Percentiles rank a stretch among this genome's conserved stretches.
These are phyloP conservation scores for Aureococcus anophagefferens DNA, from an alignment of 108 stramenopile species.

Conservation along the genomic window DNA sequence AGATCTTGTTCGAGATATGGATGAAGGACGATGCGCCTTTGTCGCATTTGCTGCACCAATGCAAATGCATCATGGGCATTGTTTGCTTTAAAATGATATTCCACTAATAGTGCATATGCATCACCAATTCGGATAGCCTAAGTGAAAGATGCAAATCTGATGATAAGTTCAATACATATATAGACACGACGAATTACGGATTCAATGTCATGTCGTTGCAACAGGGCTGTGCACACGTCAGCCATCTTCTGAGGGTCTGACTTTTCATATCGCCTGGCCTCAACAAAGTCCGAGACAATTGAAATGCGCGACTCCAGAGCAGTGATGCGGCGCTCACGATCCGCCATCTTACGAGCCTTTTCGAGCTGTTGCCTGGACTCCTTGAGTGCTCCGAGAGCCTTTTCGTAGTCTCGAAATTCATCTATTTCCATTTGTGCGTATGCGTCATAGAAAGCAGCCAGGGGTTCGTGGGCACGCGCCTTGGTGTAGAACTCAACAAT, in stretches of 20 bases:
- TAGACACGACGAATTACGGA: conserved; percentile 27
- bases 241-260: conserved; percentile 6
- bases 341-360: conserved; percentile 15
- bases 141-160: conserved; percentile 19
- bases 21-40: conserved; percentile 26
- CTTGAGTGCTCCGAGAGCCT: conserved; percentile 46
- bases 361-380: conserved; percentile 41
- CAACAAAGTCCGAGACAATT: conserved; percentile 16
- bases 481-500: conserved; percentile 60
- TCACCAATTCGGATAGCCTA: conserved; percentile 51
- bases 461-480: conserved; percentile 48
- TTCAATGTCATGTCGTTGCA: conserved; percentile 9
- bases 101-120: conserved; percentile 49
- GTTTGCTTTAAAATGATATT: conserved; percentile 23
- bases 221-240: conserved; percentile 10
- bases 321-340: background rate
- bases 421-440: conserved; percentile 58
- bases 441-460: conserved; percentile 52
- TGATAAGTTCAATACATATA: conserved; percentile 20
- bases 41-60: conserved; percentile 29
- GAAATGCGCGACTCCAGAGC: conserved; percentile 8
- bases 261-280: conserved; percentile 17
- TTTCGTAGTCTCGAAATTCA: conserved; percentile 55
- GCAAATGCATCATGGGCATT: conserved; percentile 22
- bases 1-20: conserved; percentile 29